Conservation (phyloP, 257 asterid species). For the Solanum habrochaites region DNA sequence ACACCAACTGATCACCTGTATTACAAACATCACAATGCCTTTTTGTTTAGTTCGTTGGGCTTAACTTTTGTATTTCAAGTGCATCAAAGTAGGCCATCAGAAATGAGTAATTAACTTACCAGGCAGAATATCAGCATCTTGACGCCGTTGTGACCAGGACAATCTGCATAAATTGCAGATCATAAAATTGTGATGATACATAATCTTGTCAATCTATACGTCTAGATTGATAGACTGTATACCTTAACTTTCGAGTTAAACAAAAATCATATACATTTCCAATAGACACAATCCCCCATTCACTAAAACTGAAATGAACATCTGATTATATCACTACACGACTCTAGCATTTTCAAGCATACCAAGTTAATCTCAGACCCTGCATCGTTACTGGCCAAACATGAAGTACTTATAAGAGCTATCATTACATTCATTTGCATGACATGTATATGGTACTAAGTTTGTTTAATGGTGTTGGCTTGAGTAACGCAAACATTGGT, state of each 20-base stretch:
- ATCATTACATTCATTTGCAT: not conserved
- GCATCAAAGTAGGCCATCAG: not conserved
- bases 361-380: not conserved
- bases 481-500: no score
- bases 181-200: no score
- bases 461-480: not conserved
- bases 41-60: not conserved
- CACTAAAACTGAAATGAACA: not conserved
- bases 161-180: constrained; percentile 29
- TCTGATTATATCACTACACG: not conserved
- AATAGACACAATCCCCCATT: not conserved
- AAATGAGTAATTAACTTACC: constrained; percentile 15
- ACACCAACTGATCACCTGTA: constrained; percentile 68
- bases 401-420: not conserved
- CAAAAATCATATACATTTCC: not conserved
- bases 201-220: not conserved
- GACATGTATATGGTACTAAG: not conserved
- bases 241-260: not conserved
- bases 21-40: not conserved
- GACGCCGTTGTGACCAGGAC: constrained; percentile 76
- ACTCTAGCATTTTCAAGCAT: not conserved
- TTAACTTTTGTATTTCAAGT: not conserved
- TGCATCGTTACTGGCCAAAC: not conserved
- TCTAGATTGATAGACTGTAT: not conserved
- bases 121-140: constrained; percentile 41